Base-by-base conservation (phyloP, 306 rosid species). In the Rubus idaeus region DNA sequence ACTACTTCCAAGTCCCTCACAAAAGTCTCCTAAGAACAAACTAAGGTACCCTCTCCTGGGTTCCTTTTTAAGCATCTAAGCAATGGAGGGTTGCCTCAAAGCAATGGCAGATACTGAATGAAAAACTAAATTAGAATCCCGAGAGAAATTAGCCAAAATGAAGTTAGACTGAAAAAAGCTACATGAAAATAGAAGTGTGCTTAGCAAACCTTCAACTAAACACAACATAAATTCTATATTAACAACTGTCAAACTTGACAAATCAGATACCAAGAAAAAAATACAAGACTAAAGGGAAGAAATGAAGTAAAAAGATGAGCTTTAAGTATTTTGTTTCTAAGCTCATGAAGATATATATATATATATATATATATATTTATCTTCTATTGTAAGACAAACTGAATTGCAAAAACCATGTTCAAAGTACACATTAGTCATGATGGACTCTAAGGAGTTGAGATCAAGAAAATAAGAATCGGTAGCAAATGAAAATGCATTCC, bases 21-120 rank as follows among this genome's bases (percentile, higher is more conserved):
- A 89, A 81, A 65, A 83, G 79, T 90, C 90, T 84, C 99, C 97
- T 77, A 88, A 88, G 86, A 88, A 87, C 96, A 89, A 92, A 77
- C 98, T 91, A 89, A 86, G 97, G 89, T 96, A 96, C 99, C 99
- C 93, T 96, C 99, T 92, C 93, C 96, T 78, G 94, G 84, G 88
- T 91, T 88, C 98, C 96, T 82, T 87, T 79, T 80, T 69, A 84
- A 86, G 96, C 99, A 95, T 80, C 90, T 86, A 93, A 89, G 93
- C 90, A 91, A 86, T 82, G 91, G 82, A 91, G 92, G 90, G 89
- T 84, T 89, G 96, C 96, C 90, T 86, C 94, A 87, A 84, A 89
- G 91, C 96, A 84, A 76, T 87, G 92, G 84, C 74, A 88, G 81
- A 86, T 50, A 82, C 99, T 96, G 99, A 90, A 93, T 85, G 91